Conservation (phyloP, 208 protist genomes). For the Crithidia acanthocephali region DNA sequence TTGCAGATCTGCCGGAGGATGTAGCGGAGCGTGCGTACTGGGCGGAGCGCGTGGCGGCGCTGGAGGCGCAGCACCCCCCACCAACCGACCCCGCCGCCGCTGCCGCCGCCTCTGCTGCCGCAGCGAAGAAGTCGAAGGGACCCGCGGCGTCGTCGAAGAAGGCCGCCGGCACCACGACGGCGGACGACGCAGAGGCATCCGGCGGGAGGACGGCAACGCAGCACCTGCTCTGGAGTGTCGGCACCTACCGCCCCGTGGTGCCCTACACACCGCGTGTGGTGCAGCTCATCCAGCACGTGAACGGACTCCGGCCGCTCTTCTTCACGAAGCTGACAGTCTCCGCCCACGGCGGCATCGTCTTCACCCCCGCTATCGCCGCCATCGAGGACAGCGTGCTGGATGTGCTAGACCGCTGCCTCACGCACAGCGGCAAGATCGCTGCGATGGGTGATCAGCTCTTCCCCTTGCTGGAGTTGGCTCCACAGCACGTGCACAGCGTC, state of each 20-base stretch:
- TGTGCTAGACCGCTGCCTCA: conserved; percentile 85
- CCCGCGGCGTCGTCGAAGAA: conserved; percentile 10
- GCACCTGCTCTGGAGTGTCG: conserved; percentile 70
- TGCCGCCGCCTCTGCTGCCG: conserved; percentile 19
- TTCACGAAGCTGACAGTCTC: conserved; percentile 67
- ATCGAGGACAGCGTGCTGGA: conserved; percentile 55
- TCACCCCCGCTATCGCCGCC: conserved; percentile 73
- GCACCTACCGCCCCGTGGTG: conserved; percentile 44
- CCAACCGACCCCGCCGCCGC: not conserved
- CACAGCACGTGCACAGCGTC: conserved; percentile 57
- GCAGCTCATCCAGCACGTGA: conserved; percentile 67
- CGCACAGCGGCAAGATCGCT: conserved; percentile 64
- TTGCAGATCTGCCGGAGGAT: conserved; percentile 76
- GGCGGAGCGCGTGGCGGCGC: conserved; percentile 42
- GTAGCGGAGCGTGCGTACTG: conserved; percentile 70
- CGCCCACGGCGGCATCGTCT: conserved; percentile 49
- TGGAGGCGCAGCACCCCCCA: conserved; percentile 23
- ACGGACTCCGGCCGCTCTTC: conserved; percentile 87
- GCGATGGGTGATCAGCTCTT: conserved; percentile 94
- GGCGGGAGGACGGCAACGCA: not conserved
- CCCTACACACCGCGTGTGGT: conserved; percentile 80
- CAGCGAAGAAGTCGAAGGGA: conserved; percentile 24
- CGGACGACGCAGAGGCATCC: conserved; percentile 14
- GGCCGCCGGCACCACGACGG: not conserved
- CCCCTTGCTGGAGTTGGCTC: conserved; percentile 78